phyloP scores from a whole-genome alignment of 306 rosid genomes.

The Prinsepia uniflora region DNA sequence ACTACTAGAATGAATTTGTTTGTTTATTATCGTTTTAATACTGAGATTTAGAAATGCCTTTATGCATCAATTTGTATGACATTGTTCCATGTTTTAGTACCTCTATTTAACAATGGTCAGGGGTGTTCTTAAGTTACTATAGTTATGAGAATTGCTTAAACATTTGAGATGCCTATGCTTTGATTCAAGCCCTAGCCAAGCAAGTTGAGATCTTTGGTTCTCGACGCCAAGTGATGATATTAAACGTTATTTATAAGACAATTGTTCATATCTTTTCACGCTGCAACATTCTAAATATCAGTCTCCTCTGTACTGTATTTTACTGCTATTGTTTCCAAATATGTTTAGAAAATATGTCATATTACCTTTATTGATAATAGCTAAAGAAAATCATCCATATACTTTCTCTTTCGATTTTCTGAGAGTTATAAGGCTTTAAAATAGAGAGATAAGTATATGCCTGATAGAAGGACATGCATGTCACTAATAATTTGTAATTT shows the following conservation, averaged over 20 bases:
- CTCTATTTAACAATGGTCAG: neutral
- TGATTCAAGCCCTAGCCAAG: no score
- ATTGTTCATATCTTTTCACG: neutral
- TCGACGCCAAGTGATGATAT: neutral
- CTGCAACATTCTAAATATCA: neutral
- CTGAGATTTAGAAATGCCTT: neutral
- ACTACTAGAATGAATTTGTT: slow-evolving; percentile 41
- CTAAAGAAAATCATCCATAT: no score
- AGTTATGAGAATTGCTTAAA: neutral
- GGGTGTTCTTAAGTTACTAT: neutral
- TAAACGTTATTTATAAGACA: neutral
- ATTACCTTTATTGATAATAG: no score
- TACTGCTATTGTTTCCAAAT: no score
- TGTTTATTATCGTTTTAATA: slow-evolving; percentile 13
- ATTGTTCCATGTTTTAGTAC: neutral
- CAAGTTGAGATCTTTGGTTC: no score
- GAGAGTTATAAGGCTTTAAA: no score
- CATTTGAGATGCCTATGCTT: neutral
- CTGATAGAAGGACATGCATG: neutral
- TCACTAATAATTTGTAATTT: neutral
- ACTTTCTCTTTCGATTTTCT: no score
- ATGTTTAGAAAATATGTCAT: no score
- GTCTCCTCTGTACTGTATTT: neutral
- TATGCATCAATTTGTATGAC: neutral
- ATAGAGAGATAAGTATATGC: no score